These are phyloP conservation scores for Aspergillus candidus DNA, from an alignment of 2,329 filamentous ascomycete species.

Conservation along the genomic window DNA sequence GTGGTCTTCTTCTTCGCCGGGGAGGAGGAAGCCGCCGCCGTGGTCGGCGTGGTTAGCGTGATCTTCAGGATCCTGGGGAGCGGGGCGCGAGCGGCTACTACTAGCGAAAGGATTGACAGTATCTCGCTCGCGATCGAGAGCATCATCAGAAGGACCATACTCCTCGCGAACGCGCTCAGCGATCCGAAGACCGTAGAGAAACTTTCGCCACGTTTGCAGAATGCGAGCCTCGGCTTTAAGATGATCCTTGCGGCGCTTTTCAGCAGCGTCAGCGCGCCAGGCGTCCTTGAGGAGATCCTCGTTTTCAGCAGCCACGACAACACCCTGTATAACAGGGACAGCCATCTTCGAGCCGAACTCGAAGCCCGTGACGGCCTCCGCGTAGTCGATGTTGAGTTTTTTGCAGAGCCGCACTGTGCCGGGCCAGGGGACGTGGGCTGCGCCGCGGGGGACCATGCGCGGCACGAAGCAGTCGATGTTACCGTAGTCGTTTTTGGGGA, in stretches of 20 bases:
- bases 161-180: conserved; percentile 69
- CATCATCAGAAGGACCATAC: conserved; percentile 55
- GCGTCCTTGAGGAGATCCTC: conserved; percentile 68
- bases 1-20: conserved; percentile 15
- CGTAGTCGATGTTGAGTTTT: conserved; percentile 76
- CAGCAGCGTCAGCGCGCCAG: conserved; percentile 69
- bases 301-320: conserved; percentile 79
- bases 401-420: conserved; percentile 76
- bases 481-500: conserved; percentile 90
- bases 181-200: conserved; percentile 79
- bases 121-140: conserved; percentile 24
- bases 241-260: conserved; percentile 70
- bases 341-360: conserved; percentile 94
- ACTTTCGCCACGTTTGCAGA: conserved; percentile 75
- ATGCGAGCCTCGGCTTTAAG: conserved; percentile 72
- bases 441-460: conserved; percentile 83
- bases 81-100: conserved; percentile 1
- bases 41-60: conserved; percentile 18
- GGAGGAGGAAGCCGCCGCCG: conserved; percentile 28
- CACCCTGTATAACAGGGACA: conserved; percentile 83
- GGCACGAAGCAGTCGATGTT: conserved; percentile 95
- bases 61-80: conserved; percentile 14
- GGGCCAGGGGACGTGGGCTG: conserved; percentile 73
- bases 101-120: conserved; percentile 33
- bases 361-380: conserved; percentile 92